Conservation (phyloP, 495 filamentous ascomycete genomes). For the Cercophora newfieldiana region DNA sequence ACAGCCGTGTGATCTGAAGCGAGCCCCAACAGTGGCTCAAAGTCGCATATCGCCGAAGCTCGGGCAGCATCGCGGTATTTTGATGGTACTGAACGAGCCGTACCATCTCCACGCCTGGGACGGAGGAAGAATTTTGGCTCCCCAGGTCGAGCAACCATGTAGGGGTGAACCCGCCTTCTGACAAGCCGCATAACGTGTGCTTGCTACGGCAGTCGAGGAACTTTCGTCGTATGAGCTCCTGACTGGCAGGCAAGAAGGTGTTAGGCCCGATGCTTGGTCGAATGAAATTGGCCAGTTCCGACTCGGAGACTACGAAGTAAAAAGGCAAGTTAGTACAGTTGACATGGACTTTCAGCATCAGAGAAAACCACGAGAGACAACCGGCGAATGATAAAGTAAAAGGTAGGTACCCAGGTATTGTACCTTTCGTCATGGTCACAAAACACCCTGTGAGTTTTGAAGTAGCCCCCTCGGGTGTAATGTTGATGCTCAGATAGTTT, state of each 20-base stretch:
- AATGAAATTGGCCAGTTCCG: not conserved
- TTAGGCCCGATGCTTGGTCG: not conserved
- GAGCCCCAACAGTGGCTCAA: slow-evolving; percentile 5
- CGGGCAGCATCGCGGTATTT: not conserved
- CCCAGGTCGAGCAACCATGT: not conserved
- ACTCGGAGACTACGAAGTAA: not conserved
- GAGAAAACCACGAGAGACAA: not conserved
- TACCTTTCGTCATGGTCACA: not conserved
- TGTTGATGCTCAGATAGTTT: not conserved
- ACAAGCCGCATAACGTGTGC: not conserved
- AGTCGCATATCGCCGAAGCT: not conserved
- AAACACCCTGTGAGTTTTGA: not conserved
- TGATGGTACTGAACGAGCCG: not conserved
- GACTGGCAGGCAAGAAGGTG: not conserved
- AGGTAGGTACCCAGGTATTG: not conserved
- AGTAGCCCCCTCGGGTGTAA: not conserved
- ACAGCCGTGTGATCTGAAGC: not conserved
- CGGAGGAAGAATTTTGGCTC: not conserved
- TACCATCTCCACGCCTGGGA: not conserved
- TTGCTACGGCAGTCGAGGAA: not conserved
- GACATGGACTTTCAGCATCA: no score
- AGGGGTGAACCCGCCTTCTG: not conserved
- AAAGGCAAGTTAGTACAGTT: no score
- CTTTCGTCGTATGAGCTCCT: not conserved
- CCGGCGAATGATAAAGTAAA: no score